Conservation (phyloP, 2,329 filamentous ascomycete genomes). For the Nothopassalora personata region DNA sequence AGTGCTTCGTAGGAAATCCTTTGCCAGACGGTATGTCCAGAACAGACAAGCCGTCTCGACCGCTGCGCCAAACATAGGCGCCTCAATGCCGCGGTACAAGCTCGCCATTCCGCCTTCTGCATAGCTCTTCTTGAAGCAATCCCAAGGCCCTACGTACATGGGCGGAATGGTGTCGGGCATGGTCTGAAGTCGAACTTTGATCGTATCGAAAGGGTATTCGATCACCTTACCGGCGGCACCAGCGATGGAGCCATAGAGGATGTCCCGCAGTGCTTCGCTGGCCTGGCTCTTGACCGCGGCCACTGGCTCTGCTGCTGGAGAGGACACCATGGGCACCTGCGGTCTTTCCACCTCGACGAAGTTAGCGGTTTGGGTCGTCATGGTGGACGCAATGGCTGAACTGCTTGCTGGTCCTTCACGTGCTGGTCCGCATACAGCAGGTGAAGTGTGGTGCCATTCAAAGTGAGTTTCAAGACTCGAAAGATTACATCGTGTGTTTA, state of each 20-base stretch:
- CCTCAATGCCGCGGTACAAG: conserved; percentile 88
- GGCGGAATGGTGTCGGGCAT: conserved; percentile 79
- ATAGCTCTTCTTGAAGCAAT: conserved; percentile 88
- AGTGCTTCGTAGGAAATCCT: conserved; percentile 57
- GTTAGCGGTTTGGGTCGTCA: conserved; percentile 15
- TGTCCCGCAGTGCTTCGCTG: conserved; percentile 73
- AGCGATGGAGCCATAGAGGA: conserved; percentile 83
- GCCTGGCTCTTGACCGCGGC: conserved; percentile 37
- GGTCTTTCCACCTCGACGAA: conserved; percentile 3
- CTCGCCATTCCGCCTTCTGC: conserved; percentile 71
- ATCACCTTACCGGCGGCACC: conserved; percentile 92
- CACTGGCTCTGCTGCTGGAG: background rate
- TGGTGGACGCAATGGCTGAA: conserved; percentile 9
- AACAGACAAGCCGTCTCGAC: conserved; percentile 90
- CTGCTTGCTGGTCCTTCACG: conserved; percentile 4
- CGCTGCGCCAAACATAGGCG: conserved; percentile 83
- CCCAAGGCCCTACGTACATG: conserved; percentile 77
- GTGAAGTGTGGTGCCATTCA: conserved; percentile 6
- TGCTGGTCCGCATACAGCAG: conserved; percentile 4
- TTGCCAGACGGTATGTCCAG: conserved; percentile 70
- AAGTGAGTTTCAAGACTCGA: background rate
- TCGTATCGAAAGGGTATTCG: conserved; percentile 97
- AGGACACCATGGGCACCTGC: background rate
- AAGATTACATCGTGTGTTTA: background rate
- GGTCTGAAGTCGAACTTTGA: conserved; percentile 96